phyloP scores from a whole-genome alignment of 164 flowering plant genomes.

The Berberis thunbergii region DNA sequence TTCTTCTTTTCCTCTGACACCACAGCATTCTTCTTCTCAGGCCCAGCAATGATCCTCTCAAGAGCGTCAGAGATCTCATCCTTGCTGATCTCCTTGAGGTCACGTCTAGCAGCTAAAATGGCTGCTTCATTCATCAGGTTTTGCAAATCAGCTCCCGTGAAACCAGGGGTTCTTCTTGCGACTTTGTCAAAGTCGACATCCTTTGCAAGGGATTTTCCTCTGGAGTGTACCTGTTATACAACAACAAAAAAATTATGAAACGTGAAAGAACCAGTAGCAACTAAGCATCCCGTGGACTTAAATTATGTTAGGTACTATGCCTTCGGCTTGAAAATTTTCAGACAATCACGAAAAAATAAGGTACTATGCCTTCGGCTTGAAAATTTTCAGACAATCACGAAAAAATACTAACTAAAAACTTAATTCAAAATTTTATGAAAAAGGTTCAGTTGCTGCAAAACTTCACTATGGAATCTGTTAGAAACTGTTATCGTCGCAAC shows the following conservation, averaged over 20 bases:
- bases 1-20: constrained; percentile 92
- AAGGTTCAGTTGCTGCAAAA: too few species aligned
- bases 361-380: too few species aligned
- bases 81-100: constrained; percentile 84
- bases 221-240: constrained; percentile 67
- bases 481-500: too few species aligned
- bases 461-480: too few species aligned
- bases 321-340: too few species aligned
- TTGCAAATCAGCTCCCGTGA: constrained; percentile 91
- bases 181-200: constrained; percentile 94
- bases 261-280: too few species aligned
- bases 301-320: too few species aligned
- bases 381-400: too few species aligned
- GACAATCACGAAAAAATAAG: too few species aligned
- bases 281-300: too few species aligned
- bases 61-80: constrained; percentile 91
- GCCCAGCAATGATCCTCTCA: constrained; percentile 96
- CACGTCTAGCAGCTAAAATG: constrained; percentile 94
- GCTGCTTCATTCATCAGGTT: constrained; percentile 98
- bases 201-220: constrained; percentile 89
- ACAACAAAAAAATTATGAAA: not conserved
- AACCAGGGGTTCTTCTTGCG: constrained; percentile 92
- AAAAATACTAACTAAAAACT: too few species aligned
- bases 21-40: constrained; percentile 97
- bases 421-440: too few species aligned